These are phyloP conservation scores for Sanghuangporus baumii DNA, from an alignment of 1,284 basidiomycete genomes.

Conservation along the genomic window DNA sequence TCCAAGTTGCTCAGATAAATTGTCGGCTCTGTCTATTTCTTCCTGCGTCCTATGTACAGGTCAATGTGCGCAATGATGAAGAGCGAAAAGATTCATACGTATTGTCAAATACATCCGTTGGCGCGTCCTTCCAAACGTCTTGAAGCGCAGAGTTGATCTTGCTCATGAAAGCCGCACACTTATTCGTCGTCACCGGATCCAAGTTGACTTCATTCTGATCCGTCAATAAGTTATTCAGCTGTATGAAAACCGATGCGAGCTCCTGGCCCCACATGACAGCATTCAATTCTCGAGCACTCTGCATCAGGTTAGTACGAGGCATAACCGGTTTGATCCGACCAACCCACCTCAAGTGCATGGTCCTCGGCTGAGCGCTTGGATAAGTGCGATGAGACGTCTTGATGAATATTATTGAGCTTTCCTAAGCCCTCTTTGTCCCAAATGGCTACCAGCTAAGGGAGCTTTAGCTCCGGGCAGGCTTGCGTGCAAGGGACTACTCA, in stretches of 20 bases:
- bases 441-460: slow-evolving; percentile 49
- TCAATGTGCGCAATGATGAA: background rate
- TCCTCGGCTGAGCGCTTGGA: slow-evolving; percentile 67
- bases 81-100: slow-evolving; percentile 42
- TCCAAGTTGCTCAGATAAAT: slow-evolving; percentile 69
- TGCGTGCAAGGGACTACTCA: slow-evolving; percentile 23
- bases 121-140: slow-evolving; percentile 61
- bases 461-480: background rate
- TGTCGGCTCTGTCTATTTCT: slow-evolving; percentile 59
- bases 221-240: slow-evolving; percentile 42
- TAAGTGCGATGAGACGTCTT: slow-evolving; percentile 58
- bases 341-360: slow-evolving; percentile 67
- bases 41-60: slow-evolving; percentile 49
- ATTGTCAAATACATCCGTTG: slow-evolving; percentile 67
- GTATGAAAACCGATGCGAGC: slow-evolving; percentile 54
- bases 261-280: slow-evolving; percentile 73
- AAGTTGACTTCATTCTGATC: slow-evolving; percentile 28
- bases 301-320: background rate
- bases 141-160: slow-evolving; percentile 56
- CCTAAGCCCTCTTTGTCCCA: slow-evolving; percentile 49
- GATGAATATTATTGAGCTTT: slow-evolving; percentile 53
- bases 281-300: slow-evolving; percentile 76
- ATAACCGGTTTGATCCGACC: background rate
- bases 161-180: slow-evolving; percentile 42
- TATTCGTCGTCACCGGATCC: slow-evolving; percentile 27